Base-by-base conservation (phyloP, 768 basidiomycete genomes). In the Amanita fuliginea region DNA sequence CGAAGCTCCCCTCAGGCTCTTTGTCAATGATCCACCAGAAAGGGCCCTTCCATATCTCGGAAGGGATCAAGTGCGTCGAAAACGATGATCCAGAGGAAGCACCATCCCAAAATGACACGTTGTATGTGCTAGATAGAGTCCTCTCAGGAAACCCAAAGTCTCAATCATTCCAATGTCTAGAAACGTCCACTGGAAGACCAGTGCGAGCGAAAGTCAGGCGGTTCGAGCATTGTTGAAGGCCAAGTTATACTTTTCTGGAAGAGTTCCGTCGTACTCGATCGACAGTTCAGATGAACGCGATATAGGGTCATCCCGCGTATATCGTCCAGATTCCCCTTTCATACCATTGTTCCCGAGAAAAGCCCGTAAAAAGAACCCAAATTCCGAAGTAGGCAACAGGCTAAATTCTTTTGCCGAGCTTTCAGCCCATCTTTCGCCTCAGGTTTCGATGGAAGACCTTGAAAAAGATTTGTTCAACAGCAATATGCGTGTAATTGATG, bases 341-440 rank as follows among this genome's bases (percentile, higher is more conserved):
- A 41, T 50, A 7, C 49, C 49, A 11, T 19, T 50, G 18, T 50
- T 50, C 33, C 49, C 49, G 8, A 42, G 49, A 16, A 43, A 43
- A 0, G 6, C 21, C 5, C 24, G 6, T 13, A 42, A 43, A 2
- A 43, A 18, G 14, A 26, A n/a, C 24, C 10, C 24, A 16, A 13
- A 7, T 13, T 18, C 33, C 41, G 22, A 26, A 33, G 21, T 19
- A 35, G 33, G 41, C 3, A 26, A 8, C 13, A 28, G 18, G 22
- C 18, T 32, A 19, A 26, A 35, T 22, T 50, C 40, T 10, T 50
- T 50, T 26, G 33, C 32, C 18, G 21, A 50, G 22, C 40, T 50
- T 41, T 16, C 30, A 13, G 30, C 30, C 18, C n/a, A 43, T 32
- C 40, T 50, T 24, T 24, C 32, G 22, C 33, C 49, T 34, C 49